Conservation (phyloP, 73 alveolate genomes). For the Paraurostyla sp. region DNA sequence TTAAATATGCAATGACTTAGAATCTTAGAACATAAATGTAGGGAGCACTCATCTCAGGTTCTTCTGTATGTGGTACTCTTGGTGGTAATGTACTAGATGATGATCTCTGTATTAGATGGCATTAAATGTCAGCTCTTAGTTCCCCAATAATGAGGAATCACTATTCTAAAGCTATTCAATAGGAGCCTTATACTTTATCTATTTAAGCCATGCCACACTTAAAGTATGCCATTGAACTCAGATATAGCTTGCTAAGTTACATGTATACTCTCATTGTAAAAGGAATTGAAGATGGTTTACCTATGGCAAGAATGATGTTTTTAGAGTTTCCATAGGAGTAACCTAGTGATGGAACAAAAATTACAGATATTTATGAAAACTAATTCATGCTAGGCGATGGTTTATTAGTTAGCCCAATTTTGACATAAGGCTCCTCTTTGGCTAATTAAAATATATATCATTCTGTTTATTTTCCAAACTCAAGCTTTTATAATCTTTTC, state of each 20-base stretch:
- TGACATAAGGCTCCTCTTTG: background rate
- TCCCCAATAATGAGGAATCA: background rate
- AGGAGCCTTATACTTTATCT: background rate
- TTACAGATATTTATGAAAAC: background rate
- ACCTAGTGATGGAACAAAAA: background rate
- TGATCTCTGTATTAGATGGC: constrained; percentile 14
- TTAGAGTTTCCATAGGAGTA: background rate
- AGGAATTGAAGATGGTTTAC: background rate
- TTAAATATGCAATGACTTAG: background rate
- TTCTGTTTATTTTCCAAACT: background rate
- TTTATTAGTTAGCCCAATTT: background rate
- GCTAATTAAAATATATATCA: background rate
- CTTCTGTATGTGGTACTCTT: background rate
- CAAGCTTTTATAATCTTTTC: background rate
- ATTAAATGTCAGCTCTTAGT: background rate
- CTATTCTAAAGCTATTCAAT: background rate
- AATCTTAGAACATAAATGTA: background rate
- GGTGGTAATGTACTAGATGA: background rate
- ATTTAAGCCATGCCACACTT: background rate
- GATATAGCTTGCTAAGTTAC: background rate
- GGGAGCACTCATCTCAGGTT: background rate
- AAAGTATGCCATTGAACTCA: background rate
- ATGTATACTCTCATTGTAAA: background rate
- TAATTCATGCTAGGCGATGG: background rate
- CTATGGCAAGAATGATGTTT: background rate